Evolutionary conservation across 345 rosid species (phyloP).

Genomic region (Lenwebbia sp.): DNA sequence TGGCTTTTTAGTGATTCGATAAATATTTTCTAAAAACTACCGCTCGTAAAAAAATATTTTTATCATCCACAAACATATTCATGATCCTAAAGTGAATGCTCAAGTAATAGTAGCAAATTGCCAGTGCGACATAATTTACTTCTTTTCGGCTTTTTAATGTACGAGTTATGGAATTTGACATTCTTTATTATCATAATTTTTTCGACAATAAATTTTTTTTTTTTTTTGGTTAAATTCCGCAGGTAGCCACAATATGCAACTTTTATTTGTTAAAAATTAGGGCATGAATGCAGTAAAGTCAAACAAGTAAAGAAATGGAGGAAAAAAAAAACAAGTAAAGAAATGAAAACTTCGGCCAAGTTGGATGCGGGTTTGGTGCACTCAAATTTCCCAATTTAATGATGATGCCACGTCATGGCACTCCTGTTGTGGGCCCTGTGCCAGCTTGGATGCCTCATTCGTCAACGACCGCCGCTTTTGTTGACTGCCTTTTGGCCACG

Average conservation of each 20-base stretch:
- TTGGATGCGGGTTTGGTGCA: background rate
- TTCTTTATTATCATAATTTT: background rate
- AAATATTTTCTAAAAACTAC: too few species aligned
- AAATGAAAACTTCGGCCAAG: background rate
- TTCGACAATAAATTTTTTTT: background rate
- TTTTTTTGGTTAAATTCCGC: background rate
- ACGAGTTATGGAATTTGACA: background rate
- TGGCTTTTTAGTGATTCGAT: background rate
- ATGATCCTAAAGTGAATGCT: rapidly evolving
- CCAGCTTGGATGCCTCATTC: background rate
- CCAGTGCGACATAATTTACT: background rate
- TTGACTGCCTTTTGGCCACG: background rate
- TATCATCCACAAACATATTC: too few species aligned
- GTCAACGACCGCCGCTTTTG: background rate
- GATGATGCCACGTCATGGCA: background rate
- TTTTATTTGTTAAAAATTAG: background rate
- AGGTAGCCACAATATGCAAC: background rate
- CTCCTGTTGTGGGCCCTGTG: background rate
- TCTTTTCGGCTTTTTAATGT: background rate
- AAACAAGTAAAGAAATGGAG: background rate
- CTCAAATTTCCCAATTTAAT: background rate
- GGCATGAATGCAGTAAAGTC: background rate
- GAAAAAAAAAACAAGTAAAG: background rate
- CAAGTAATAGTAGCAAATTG: background rate
- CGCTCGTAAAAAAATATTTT: too few species aligned